Conservation (phyloP, 352 stramenopile genomes). For the Pythium insidiosum region DNA sequence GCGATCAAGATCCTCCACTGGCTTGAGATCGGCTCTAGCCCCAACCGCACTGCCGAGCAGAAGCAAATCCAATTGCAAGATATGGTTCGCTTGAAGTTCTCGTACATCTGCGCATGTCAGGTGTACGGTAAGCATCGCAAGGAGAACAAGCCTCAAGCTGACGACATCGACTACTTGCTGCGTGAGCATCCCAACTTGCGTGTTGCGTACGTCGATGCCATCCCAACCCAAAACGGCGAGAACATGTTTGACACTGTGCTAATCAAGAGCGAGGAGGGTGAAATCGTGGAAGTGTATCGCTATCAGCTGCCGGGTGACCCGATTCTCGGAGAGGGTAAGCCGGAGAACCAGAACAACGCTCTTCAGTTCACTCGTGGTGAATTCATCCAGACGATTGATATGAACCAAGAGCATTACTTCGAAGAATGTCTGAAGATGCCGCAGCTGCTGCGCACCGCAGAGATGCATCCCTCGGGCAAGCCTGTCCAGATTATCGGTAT, state of each 20-base stretch:
- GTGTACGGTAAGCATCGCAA: conserved; percentile 74
- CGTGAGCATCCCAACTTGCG: conserved; percentile 77
- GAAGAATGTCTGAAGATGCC: conserved; percentile 85
- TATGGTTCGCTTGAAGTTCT: conserved; percentile 83
- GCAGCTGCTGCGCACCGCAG: conserved; percentile 62
- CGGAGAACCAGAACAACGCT: no score
- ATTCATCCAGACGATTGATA: conserved; percentile 86
- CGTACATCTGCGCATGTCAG: conserved; percentile 80
- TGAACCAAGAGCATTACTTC: conserved; percentile 87
- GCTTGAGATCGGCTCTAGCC: conserved; percentile 71
- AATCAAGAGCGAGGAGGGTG: conserved; percentile 69
- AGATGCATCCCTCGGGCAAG: conserved; percentile 57
- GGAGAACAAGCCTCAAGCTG: conserved; percentile 57
- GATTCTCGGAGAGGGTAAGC: conserved; percentile 75
- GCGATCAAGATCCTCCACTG: conserved; percentile 84
- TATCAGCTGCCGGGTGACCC: conserved; percentile 76
- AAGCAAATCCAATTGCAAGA: conserved; percentile 76
- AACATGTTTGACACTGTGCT: conserved; percentile 62
- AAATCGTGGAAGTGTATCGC: conserved; percentile 76
- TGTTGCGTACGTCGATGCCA: conserved; percentile 79
- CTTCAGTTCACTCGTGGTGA: conserved; percentile 73
- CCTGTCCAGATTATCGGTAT: conserved; percentile 81
- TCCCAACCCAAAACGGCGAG: conserved; percentile 21
- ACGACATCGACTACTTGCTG: conserved; percentile 79
- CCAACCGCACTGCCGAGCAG: conserved; percentile 55